Conservation (phyloP, 2,329 filamentous ascomycete species). For the Aspergillus japonicus region DNA sequence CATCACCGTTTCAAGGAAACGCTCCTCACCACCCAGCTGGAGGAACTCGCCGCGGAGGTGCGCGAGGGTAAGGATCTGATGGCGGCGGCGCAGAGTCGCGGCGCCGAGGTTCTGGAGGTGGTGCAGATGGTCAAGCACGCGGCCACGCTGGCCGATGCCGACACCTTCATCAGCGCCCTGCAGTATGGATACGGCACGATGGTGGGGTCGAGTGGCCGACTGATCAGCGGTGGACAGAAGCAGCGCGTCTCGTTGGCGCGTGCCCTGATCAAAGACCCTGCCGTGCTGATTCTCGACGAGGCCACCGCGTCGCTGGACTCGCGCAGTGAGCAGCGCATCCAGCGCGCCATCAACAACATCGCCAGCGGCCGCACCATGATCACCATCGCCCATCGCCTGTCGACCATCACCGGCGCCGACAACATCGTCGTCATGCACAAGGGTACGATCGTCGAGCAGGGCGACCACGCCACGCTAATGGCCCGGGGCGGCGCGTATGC, state of each 20-base stretch:
- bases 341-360: conserved; percentile 31
- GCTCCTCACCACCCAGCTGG: conserved; percentile 11
- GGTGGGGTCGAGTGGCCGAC: conserved; percentile 38
- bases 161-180: conserved; percentile 28
- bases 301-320: conserved; percentile 40
- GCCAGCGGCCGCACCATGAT: conserved; percentile 33
- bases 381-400: conserved; percentile 39
- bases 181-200: conserved; percentile 26
- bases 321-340: conserved; percentile 35
- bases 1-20: conserved; percentile 23
- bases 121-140: conserved; percentile 30
- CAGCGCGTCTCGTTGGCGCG: conserved; percentile 88
- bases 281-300: conserved; percentile 59
- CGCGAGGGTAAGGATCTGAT: conserved; percentile 24
- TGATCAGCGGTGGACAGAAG: conserved; percentile 67
- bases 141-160: conserved; percentile 27
- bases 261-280: conserved; percentile 80
- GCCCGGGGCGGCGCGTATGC: conserved; percentile 45
- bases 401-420: conserved; percentile 38
- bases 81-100: conserved; percentile 23
- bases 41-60: conserved; percentile 26
- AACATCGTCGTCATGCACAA: conserved; percentile 39
- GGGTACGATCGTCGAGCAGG: conserved; percentile 35
- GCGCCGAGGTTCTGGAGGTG: conserved; percentile 28
- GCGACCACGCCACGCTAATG: conserved; percentile 34